Base-by-base conservation (phyloP, 148 eudicot species). In the Cornus kousa region DNA sequence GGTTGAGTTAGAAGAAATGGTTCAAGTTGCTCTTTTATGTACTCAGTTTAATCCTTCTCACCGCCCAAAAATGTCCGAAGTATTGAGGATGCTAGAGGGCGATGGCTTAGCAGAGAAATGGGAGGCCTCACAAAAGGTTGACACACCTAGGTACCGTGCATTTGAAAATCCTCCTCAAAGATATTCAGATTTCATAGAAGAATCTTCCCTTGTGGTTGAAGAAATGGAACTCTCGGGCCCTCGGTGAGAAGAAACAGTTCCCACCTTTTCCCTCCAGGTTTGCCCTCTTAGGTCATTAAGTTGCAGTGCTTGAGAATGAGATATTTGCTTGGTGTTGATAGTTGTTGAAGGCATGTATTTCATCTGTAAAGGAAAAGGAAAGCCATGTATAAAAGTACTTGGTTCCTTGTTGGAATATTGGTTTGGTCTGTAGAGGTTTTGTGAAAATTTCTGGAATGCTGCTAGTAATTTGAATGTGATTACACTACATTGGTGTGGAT, bases 221-320 rank as follows among this genome's bases (percentile, higher is more conserved):
- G 98, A 93, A 37, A 95, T 95, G 89, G 97, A 93, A 78, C 95
- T 95, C 65, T 93, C 98, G 10, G 98, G 97, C 33, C 97, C 97
- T 7, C 86, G 98, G 73, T 95, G 84, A 91, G 70, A 39, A 14
- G 35, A 43, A 43, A 43, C 22, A 16, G 4, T 40, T 23, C 65
- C 66, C 43, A 8, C 0, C 79, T 22, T 7, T 24, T 59, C 24
- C 28, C n/a, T 68, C 5, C 55, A 35, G 19, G 14, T 33, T 20
- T 74, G 16, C 59, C 16, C 16, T 43, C 6, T 13, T 62, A 62
- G 9, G 6, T 4, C 7, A 62, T 20, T n/a, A 62, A 62, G 66
- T 62, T 62, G 66, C 2, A 62, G 66, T 17, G 66, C 66, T 62
- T 62, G 66, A 19, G 19, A n/a, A 19, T 62, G 66, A 57, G 62